Base-by-base conservation (phyloP, 2,329 filamentous ascomycete species). In the Epichloe amarillans region DNA sequence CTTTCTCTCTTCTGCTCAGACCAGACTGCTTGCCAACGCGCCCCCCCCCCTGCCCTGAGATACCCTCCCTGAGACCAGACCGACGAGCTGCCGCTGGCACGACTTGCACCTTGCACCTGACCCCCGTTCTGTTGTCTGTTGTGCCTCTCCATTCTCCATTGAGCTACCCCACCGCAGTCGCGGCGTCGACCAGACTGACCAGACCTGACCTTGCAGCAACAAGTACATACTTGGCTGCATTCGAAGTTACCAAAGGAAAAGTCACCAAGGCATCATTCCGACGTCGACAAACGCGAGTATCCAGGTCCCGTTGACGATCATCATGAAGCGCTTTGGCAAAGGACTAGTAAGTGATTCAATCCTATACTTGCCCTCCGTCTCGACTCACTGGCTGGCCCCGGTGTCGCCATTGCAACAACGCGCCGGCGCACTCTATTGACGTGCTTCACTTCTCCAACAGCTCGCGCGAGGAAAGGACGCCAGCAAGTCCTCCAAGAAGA, bases 311-410 rank as follows among this genome's bases (percentile, higher is more conserved):
- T 54, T 46, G 53, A 51, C 48, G 57, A 70, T 69, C 71, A 86
- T 78, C 72, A 96, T 97, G 91, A 96, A 95, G 76, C 86, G 88
- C 69, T 95, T 97, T 72, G 86, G 89, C 73, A 88, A 95, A 77
- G 88, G 87, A 85, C 89, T 96, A 43, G 58, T 61, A 41, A 55
- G 58, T 60, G 15, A 7, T 17, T 19, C 36, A 11, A 30, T 15
- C 11, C 36, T 7, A 11, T 14, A 30, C 21, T 30, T 17, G 1
- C 41, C 36, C 12, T 36, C 43, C 33, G 14, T 21, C 37, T 39
- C 33, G 19, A 26, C 41, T 23, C 33, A 15, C 21, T 46, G 30
- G 26, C 33, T 41, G 38, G 52, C 43, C n/a, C 41, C 35, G 37
- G 35, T 12, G 46, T 41, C 42, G 42, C 47, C 43, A 21, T 47